A percentile compares a stretch with the other conserved stretches of the same genome.
phyloP scores from a whole-genome alignment of 2,329 filamentous ascomycete species.

The Colletotrichum endophyticum region DNA sequence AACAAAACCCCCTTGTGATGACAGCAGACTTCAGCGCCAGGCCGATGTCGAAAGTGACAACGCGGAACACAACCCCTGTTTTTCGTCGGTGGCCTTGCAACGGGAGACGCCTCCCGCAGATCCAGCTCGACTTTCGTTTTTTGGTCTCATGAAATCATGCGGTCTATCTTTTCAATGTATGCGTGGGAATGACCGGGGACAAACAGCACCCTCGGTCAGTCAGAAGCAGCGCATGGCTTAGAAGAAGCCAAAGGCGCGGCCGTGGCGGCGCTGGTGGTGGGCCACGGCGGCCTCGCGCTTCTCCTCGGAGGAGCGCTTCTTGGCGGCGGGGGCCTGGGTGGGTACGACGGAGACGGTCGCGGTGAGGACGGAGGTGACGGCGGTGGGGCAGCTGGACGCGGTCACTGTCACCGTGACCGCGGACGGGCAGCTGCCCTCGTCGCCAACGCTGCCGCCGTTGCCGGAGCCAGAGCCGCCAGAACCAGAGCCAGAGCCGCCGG shows the following conservation, averaged over 20 bases:
- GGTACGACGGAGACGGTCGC: constrained; percentile 19
- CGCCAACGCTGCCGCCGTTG: neutral
- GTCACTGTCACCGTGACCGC: constrained; percentile 18
- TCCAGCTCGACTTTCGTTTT: neutral
- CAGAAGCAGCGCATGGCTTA: neutral
- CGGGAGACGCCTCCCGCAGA: neutral
- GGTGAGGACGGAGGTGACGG: constrained; percentile 15
- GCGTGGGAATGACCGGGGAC: too few species aligned
- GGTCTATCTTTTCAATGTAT: neutral
- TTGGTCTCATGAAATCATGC: neutral
- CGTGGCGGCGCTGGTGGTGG: constrained; percentile 1
- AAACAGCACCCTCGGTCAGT: too few species aligned
- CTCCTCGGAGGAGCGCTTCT: neutral
- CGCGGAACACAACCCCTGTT: neutral
- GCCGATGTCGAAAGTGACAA: neutral
- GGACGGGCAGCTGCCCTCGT: neutral
- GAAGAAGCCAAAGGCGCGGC: neutral
- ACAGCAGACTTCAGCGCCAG: neutral
- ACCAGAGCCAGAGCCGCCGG: neutral
- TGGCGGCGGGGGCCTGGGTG: neutral
- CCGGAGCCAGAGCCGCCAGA: neutral
- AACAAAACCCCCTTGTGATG: neutral
- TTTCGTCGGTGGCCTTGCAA: neutral
- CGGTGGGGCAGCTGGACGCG: neutral
- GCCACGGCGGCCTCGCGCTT: neutral